These are phyloP conservation scores for Quercus lobata DNA, from an alignment of 331 rosid genomes.

Conservation along the genomic window DNA sequence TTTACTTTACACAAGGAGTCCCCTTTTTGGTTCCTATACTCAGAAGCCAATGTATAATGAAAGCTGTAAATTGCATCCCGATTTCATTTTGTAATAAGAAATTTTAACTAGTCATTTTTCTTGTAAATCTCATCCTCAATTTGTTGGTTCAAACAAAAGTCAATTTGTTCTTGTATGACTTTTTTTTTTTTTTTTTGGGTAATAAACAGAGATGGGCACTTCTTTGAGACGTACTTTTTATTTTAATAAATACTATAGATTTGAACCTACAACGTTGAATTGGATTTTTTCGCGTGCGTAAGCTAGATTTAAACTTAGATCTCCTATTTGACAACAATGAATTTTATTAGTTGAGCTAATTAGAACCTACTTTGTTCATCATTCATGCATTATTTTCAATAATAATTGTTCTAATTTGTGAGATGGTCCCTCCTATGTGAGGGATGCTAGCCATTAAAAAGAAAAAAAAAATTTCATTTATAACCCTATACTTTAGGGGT, in stretches of 20 bases:
- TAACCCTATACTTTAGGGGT: too few relatives aligned
- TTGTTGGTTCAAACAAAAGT: not conserved
- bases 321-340: too few relatives aligned
- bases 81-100: conserved; percentile 18
- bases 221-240: not conserved
- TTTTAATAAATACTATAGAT: too few relatives aligned
- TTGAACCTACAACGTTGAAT: too few relatives aligned
- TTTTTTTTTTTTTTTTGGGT: not conserved
- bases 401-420: too few relatives aligned
- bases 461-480: too few relatives aligned
- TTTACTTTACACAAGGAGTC: not conserved
- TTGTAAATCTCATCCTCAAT: conserved; percentile 24
- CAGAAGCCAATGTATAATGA: conserved; percentile 11
- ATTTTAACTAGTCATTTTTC: conserved; percentile 5
- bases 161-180: conserved; percentile 1
- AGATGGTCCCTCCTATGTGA: too few relatives aligned
- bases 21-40: conserved; percentile 7
- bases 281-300: too few relatives aligned
- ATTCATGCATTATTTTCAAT: too few relatives aligned
- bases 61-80: conserved; percentile 32
- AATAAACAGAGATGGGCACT: not conserved
- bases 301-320: too few relatives aligned
- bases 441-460: too few relatives aligned
- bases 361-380: not conserved
- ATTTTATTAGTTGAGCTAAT: too few relatives aligned